phyloP scores from a whole-genome alignment of 2,329 filamentous ascomycete species.

The Ramichloridium luteum region DNA sequence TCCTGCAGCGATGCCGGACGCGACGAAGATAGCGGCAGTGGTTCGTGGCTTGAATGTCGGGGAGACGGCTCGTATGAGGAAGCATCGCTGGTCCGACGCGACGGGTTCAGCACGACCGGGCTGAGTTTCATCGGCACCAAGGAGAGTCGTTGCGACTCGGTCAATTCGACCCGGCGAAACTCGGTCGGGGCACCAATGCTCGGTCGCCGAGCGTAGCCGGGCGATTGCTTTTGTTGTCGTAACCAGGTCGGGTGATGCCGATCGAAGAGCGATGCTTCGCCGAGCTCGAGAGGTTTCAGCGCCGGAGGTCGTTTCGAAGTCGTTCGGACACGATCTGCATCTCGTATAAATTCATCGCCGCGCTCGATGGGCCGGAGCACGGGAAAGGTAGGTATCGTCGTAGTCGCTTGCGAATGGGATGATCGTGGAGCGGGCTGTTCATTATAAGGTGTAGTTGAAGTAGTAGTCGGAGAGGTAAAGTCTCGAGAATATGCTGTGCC shows the following conservation, averaged over 20 bases:
- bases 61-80: not conserved
- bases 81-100: too few species aligned
- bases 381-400: slow-evolving; percentile 3
- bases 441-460: slow-evolving; percentile 11
- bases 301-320: slow-evolving; percentile 15
- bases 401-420: slow-evolving; percentile 9
- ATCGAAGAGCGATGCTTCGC: slow-evolving; percentile 12
- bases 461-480: slow-evolving; percentile 8
- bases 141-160: slow-evolving; percentile 20
- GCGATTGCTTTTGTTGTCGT: not conserved
- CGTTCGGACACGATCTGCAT: slow-evolving; percentile 12
- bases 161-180: slow-evolving; percentile 18
- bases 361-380: not conserved
- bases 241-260: slow-evolving; percentile 3
- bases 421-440: slow-evolving; percentile 15
- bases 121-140: slow-evolving; percentile 18
- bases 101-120: slow-evolving; percentile 16
- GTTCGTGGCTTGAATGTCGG: too few species aligned
- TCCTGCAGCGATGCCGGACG: slow-evolving; percentile 6
- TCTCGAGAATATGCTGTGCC: too few species aligned
- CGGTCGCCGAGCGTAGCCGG: slow-evolving; percentile 8
- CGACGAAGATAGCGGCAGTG: not conserved
- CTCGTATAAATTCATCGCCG: slow-evolving; percentile 1
- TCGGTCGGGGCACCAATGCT: slow-evolving; percentile 16
- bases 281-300: slow-evolving; percentile 14